These are phyloP conservation scores for Paramecium caudatum DNA, from an alignment of 73 alveolate species.

Conservation along the genomic window DNA sequence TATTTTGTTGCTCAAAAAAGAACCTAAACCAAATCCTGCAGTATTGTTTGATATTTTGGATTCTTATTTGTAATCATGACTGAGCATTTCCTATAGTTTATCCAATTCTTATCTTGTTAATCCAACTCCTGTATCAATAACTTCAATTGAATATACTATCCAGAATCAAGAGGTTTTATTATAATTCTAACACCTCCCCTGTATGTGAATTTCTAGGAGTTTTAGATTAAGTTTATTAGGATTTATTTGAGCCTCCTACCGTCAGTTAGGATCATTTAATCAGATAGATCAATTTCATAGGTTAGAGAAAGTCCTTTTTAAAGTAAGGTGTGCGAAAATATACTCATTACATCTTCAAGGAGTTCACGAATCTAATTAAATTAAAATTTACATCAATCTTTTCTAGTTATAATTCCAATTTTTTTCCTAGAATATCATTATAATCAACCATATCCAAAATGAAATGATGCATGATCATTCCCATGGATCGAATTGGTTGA, in stretches of 20 bases:
- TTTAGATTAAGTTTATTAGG: constrained; percentile 60
- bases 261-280: constrained; percentile 16
- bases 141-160: constrained; percentile 29
- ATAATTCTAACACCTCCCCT: constrained; percentile 38
- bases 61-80: not conserved
- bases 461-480: constrained; percentile 31
- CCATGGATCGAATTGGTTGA: constrained; percentile 7
- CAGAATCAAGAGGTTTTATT: not conserved
- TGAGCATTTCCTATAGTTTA: not conserved
- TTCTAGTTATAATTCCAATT: constrained; percentile 25
- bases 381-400: not conserved
- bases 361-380: not conserved
- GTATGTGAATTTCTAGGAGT: constrained; percentile 68
- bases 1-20: constrained; percentile 5
- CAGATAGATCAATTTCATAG: not conserved
- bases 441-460: constrained; percentile 45
- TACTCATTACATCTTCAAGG: not conserved
- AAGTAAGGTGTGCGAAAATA: constrained; percentile 1
- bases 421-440: constrained; percentile 62
- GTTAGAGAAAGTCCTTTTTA: constrained; percentile 10
- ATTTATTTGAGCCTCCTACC: constrained; percentile 68
- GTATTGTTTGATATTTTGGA: constrained; percentile 31
- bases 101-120: constrained; percentile 28
- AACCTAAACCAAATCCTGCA: constrained; percentile 65
- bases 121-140: constrained; percentile 74